These are phyloP conservation scores for Myriosclerotinia scirpicola DNA, from an alignment of 2,329 filamentous ascomycete species.

Conservation along the genomic window DNA sequence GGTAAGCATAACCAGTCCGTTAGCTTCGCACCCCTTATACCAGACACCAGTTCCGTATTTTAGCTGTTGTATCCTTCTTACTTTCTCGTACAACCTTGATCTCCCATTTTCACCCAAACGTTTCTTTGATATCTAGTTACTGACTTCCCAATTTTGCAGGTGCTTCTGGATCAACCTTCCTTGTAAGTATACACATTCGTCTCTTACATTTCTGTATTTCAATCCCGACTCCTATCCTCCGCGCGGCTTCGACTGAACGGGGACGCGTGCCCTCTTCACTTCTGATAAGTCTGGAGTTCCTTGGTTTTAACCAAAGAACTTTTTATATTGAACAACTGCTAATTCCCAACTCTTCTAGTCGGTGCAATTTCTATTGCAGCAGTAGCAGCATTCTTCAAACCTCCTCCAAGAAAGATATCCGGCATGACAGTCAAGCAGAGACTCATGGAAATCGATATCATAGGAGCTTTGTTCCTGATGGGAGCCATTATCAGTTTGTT, in stretches of 20 bases:
- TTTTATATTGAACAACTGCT: background rate
- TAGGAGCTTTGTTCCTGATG: conserved; percentile 50
- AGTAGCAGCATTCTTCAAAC: conserved; percentile 47
- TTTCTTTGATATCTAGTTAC: background rate
- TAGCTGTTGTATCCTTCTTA: background rate
- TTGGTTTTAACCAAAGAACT: conserved; percentile 23
- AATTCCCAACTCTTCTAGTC: conserved; percentile 43
- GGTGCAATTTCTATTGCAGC: conserved; percentile 44
- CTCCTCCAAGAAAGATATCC: conserved; percentile 40
- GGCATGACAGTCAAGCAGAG: conserved; percentile 41
- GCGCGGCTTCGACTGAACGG: background rate
- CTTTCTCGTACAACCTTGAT: background rate
- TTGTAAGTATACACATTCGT: background rate
- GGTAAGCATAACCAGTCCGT: conserved; percentile 26
- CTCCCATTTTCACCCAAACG: background rate
- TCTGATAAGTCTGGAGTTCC: background rate
- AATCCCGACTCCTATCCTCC: background rate
- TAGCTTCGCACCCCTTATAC: background rate
- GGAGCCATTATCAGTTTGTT: conserved; percentile 47
- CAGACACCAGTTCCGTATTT: background rate
- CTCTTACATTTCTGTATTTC: conserved; percentile 6
- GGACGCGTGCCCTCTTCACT: background rate
- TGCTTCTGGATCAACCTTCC: conserved; percentile 45
- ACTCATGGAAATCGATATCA: conserved; percentile 50
- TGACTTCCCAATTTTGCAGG: background rate